Evolutionary conservation across 225 moss, liverwort and hornwort genomes (phyloP), one percentile per base, ranked within the genome.

Genomic region (Lunularia cruciata): DNA sequence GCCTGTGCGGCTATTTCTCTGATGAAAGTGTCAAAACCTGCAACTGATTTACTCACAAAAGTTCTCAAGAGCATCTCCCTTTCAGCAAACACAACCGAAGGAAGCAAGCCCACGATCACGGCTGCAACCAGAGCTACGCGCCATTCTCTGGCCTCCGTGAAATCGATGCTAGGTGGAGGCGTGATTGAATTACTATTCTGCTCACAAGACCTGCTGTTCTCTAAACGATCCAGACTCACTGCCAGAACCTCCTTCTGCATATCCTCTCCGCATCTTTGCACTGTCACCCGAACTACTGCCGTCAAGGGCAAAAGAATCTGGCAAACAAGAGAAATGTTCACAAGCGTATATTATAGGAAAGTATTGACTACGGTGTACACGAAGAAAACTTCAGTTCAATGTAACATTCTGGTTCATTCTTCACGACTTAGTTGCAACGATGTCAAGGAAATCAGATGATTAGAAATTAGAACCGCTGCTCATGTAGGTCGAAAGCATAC

Each of bases 1-100:
- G 88, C 88, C 74, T 88, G 93, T 49, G 92, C 90, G 59, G 88
- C 79, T 27, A 65, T 77, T 46, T 77, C 76, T 20, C 74, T 72
- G 70, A 82, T 37, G 36, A 87, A 63, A 49, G 75, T 57, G 68
- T 75, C 64, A 61, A 60, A 60, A 26, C 64, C 73, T 56, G 72
- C 81, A 34, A 77, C 67, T 13, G 87, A 83, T 23, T 57, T 67
- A 20, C 31, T 76, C 34, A 80, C 80, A 71, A 93, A 79, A 58
- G 73, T 64, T 31, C 47, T 71, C 32, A 93, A 42, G 65, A 87
- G 73, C 19, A 58, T 42, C 40, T 74, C 62, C 72, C 74, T 80
- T 47, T 68, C 68, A 22, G 68, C 64, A 61, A 79, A 56, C 51
- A 73, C 65, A 30, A 75, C 76, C 63, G 63, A 60, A 45, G 87